Base-by-base conservation (phyloP, 306 rosid genomes). In the Prunus armeniaca region DNA sequence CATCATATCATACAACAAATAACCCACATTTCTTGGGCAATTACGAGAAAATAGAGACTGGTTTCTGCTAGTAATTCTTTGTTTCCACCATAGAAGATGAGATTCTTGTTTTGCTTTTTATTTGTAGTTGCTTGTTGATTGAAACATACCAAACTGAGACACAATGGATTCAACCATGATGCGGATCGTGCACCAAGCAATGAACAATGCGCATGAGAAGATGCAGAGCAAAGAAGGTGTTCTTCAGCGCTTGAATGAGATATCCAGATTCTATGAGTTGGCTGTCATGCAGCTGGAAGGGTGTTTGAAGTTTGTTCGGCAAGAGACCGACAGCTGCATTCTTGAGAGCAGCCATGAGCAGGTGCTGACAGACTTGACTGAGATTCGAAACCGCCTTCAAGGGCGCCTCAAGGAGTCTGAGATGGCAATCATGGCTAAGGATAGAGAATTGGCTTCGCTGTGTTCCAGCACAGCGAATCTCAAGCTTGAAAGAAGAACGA, bases 281-380 rank as follows among this genome's bases (percentile, higher is more conserved):
- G 96, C 97, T 0, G 96, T 91, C 12, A 85, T 92, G 96, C 97
- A 95, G 56, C 81, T 95, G 8, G 97, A 95, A 71, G 99, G 97
- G 12, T 95, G 97, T 51, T 52, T 89, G 25, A 84, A 76, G 83
- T 89, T 95, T 82, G 92, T 92, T 13, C 85, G 83, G 47, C 80
- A 85, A 30, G 97, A 89, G 71, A 82, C 84, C 1, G 88, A 84
- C 38, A 83, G 66, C 78, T 74, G 75, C 54, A 50, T 20, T 45
- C 89, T 82, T 1, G 96, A 93, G 41, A 82, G 79, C 79, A 83
- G 81, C 24, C 88, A 89, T 4, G 96, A 89, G 67, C 91, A 92
- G 63, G 82, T 90, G 8, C 85, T 90, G 2, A 61, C 84, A 0
- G 99, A 92, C 61, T 75, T 95, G 79, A 72, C 80, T 51, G 90